A percentile compares a stretch with the other conserved stretches of the same genome.
These are phyloP conservation scores for Xylariaceae sp. DNA, from an alignment of 2,329 filamentous ascomycete species.

Conservation along the genomic window DNA sequence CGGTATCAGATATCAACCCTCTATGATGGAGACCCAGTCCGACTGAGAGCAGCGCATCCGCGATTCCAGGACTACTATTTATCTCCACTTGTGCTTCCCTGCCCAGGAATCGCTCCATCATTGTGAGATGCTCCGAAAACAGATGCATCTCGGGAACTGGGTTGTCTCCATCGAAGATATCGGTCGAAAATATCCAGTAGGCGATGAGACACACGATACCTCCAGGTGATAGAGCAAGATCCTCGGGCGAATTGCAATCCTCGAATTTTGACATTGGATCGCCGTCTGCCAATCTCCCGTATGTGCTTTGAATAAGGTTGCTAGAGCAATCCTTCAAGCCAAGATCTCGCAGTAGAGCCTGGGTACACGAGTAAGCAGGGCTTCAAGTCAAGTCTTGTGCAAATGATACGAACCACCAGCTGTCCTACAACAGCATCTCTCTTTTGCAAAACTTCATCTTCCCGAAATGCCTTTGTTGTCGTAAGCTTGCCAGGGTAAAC, in stretches of 20 bases:
- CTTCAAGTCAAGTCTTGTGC: not conserved
- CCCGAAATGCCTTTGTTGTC: slow-evolving; percentile 59
- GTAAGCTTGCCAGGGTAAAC: slow-evolving; percentile 60
- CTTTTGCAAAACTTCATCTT: slow-evolving; percentile 57
- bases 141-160: slow-evolving; percentile 51
- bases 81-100: slow-evolving; percentile 48
- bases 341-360: slow-evolving; percentile 62
- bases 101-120: slow-evolving; percentile 52
- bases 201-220: slow-evolving; percentile 57
- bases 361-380: not conserved
- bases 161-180: slow-evolving; percentile 56
- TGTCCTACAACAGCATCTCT: slow-evolving; percentile 68
- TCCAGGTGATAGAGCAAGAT: slow-evolving; percentile 55
- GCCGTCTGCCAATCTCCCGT: slow-evolving; percentile 37
- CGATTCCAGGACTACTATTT: slow-evolving; percentile 47
- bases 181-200: slow-evolving; percentile 60
- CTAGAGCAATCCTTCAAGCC: slow-evolving; percentile 47
- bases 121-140: slow-evolving; percentile 56
- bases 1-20: slow-evolving; percentile 38
- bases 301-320: slow-evolving; percentile 43
- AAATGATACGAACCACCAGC: slow-evolving; percentile 49
- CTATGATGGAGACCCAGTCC: slow-evolving; percentile 56
- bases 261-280: slow-evolving; percentile 48
- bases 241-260: slow-evolving; percentile 42
- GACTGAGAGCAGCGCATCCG: slow-evolving; percentile 57